A percentile compares a stretch with the other conserved stretches of the same genome.
These are phyloP conservation scores for Panicum virgatum DNA, from an alignment of 202 grass and related monocot genomes.

Conservation along the genomic window DNA sequence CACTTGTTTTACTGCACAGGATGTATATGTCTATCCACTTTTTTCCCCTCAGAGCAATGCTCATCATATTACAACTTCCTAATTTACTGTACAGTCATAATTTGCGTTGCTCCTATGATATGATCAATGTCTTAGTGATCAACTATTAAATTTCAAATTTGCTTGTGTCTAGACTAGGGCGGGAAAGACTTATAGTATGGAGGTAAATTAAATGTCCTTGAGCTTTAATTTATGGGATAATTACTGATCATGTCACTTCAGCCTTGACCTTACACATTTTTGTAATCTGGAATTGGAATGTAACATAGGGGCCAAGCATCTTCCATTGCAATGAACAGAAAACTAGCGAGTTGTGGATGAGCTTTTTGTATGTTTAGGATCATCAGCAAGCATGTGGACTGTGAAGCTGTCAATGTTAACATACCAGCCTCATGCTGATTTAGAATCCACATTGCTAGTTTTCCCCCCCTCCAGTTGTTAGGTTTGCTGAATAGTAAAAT, in stretches of 20 bases:
- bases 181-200: no score
- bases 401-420: constrained; percentile 80
- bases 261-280: no score
- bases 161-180: constrained; percentile 68
- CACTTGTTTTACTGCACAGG: not conserved
- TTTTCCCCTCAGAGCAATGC: not conserved
- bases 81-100: constrained; percentile 8
- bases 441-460: not conserved
- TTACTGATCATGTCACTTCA: no score
- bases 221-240: no score
- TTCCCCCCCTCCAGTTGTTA: constrained; percentile 16
- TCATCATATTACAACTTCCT: not conserved
- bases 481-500: not conserved
- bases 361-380: constrained; percentile 58
- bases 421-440: constrained; percentile 21
- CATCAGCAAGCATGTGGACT: constrained; percentile 45
- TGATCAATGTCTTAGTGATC: no score
- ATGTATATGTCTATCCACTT: not conserved
- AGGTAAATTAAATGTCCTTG: no score
- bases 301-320: no score
- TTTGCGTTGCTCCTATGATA: not conserved
- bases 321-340: no score
- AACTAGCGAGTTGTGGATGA: no score
- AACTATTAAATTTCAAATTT: constrained; percentile 45
- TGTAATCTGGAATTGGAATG: no score